Percentiles rank a stretch among this genome's conserved stretches.
Evolutionary conservation across 805 yeast genomes (phyloP).

Genomic region (Starmerella bombicola): DNA sequence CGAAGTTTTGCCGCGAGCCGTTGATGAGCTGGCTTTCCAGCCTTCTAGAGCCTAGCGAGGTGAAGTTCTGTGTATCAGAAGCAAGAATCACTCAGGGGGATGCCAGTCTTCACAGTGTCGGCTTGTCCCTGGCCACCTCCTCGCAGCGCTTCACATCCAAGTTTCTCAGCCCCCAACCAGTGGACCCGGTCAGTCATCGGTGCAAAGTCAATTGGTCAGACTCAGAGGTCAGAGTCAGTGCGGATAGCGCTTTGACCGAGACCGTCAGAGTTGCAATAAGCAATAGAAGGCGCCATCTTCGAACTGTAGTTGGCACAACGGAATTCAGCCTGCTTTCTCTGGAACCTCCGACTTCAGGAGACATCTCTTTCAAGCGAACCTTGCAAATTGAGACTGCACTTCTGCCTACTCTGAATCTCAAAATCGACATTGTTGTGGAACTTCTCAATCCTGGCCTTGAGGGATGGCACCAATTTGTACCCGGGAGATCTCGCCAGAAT

Average conservation of each 20-base stretch:
- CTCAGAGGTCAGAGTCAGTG: slow-evolving; percentile 13
- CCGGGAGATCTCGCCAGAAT: not conserved
- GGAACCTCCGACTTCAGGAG: slow-evolving; percentile 4
- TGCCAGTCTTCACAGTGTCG: slow-evolving; percentile 20
- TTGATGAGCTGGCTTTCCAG: slow-evolving; percentile 20
- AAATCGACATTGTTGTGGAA: slow-evolving; percentile 15
- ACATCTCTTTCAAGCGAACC: slow-evolving; percentile 10
- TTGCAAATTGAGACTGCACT: slow-evolving; percentile 15
- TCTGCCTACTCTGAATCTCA: slow-evolving; percentile 18
- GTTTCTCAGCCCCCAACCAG: slow-evolving; percentile 19
- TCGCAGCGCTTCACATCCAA: slow-evolving; percentile 19
- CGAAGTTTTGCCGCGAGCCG: too few relatives aligned
- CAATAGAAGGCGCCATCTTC: slow-evolving; percentile 19
- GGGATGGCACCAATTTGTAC: slow-evolving; percentile 2
- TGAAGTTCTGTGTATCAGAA: slow-evolving; percentile 16
- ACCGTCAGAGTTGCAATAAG: slow-evolving; percentile 12
- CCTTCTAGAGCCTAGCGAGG: slow-evolving; percentile 7
- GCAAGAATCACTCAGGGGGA: slow-evolving; percentile 22
- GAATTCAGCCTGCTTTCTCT: slow-evolving; percentile 12
- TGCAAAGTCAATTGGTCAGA: slow-evolving; percentile 20
- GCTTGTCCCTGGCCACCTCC: slow-evolving; percentile 15
- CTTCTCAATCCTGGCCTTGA: slow-evolving; percentile 3
- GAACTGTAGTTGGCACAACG: slow-evolving; percentile 22
- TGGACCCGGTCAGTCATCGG: slow-evolving; percentile 23
- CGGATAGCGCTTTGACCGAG: slow-evolving; percentile 4